Conservation (phyloP, 2,329 filamentous ascomycete genomes). For the Phyllosticta citrichinensis region DNA sequence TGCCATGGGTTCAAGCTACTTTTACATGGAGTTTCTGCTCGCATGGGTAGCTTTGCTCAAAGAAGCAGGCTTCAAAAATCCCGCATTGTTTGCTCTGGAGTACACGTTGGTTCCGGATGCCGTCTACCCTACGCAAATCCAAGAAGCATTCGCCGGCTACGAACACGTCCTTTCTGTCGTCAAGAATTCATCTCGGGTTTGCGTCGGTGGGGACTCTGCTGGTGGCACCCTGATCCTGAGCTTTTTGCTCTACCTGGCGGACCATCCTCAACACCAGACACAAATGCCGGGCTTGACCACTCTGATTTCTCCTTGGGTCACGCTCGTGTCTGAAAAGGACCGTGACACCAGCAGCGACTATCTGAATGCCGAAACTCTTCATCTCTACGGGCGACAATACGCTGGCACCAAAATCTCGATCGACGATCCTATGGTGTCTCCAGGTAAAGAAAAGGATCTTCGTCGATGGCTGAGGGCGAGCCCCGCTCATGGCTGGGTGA, state of each 20-base stretch:
- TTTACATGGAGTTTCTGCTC: conserved; percentile 76
- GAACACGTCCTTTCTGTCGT: conserved; percentile 54
- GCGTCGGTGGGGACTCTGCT: conserved; percentile 69
- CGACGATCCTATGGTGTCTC: conserved; percentile 54
- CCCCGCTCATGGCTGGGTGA: conserved; percentile 56
- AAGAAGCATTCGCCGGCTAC: conserved; percentile 62
- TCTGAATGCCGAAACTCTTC: conserved; percentile 55
- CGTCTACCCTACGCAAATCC: conserved; percentile 61
- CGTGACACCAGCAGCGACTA: conserved; percentile 65
- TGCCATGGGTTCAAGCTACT: conserved; percentile 70
- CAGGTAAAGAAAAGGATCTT: conserved; percentile 57
- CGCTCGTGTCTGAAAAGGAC: conserved; percentile 58
- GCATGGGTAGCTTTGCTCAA: conserved; percentile 59
- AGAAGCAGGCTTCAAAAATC: conserved; percentile 58
- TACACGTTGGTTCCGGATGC: conserved; percentile 71
- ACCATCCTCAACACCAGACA: conserved; percentile 33
- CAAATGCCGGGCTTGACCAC: conserved; percentile 51
- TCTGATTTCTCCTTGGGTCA: conserved; percentile 74
- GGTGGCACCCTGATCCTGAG: conserved; percentile 65
- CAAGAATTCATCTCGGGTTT: conserved; percentile 50
- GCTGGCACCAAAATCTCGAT: conserved; percentile 41
- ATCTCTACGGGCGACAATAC: conserved; percentile 62
- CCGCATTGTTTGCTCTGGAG: conserved; percentile 68
- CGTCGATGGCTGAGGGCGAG: conserved; percentile 57
- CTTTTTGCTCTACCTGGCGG: conserved; percentile 57